A percentile compares a stretch with the other conserved stretches of the same genome.
Evolutionary conservation across 768 basidiomycete species (phyloP).

Genomic region (Suillus paluster): DNA sequence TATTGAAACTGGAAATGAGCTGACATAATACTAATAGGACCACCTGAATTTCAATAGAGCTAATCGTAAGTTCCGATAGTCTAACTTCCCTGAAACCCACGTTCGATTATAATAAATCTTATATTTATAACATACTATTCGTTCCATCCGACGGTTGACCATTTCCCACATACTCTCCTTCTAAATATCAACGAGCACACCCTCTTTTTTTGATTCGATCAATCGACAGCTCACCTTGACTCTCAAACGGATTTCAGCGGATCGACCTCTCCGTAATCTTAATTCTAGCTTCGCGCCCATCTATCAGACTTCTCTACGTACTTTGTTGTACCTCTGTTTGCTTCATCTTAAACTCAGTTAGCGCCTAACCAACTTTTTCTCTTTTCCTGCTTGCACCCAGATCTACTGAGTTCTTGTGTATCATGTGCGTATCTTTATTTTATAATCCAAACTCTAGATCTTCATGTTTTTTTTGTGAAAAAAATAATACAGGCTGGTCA

Average conservation of each 20-base stretch:
- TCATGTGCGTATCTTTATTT: constrained; percentile 23
- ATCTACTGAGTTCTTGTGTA: too few relatives aligned
- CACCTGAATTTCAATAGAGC: too few relatives aligned
- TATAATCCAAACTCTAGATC: constrained; percentile 4
- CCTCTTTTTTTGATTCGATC: neutral
- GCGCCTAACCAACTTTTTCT: constrained; percentile 3
- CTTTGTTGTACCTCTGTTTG: constrained; percentile 23
- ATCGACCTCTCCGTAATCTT: constrained; percentile 5
- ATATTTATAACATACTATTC: too few relatives aligned
- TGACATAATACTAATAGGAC: too few relatives aligned
- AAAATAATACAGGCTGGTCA: constrained; percentile 24
- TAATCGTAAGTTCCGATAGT: too few relatives aligned
- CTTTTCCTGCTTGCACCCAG: constrained; percentile 5
- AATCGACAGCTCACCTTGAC: neutral
- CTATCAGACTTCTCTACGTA: constrained; percentile 10
- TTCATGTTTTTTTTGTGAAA: constrained; percentile 1
- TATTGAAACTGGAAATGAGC: too few relatives aligned
- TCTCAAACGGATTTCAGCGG: too few relatives aligned
- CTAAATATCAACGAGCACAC: too few relatives aligned
- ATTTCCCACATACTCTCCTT: too few relatives aligned
- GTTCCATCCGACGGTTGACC: too few relatives aligned
- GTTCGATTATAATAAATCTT: too few relatives aligned
- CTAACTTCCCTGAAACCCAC: too few relatives aligned
- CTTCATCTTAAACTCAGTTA: constrained; percentile 10
- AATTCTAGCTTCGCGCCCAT: constrained; percentile 26